Conservation (phyloP, 306 rosid species). For the Styphnolobium japonicum region DNA sequence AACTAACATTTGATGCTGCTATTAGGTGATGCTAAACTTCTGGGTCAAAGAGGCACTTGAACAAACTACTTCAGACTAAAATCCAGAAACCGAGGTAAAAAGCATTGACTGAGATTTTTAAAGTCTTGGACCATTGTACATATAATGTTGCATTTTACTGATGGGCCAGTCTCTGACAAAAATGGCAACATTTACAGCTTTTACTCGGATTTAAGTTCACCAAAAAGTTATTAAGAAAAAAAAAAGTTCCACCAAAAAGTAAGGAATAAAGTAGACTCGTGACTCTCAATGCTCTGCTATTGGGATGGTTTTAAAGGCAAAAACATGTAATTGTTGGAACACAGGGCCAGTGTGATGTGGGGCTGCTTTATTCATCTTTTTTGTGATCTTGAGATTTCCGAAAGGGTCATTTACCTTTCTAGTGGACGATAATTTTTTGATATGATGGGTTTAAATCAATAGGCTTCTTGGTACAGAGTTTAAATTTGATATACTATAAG, state of each 20-base stretch:
- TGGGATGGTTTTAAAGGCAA: conserved; percentile 32
- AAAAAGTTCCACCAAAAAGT: conserved; percentile 42
- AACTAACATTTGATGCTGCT: too few species aligned
- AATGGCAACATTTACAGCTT: conserved; percentile 24
- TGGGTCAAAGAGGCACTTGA: conserved; percentile 21
- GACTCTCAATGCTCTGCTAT: conserved; percentile 34
- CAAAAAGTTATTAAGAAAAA: too few species aligned
- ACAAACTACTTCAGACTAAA: conserved; percentile 20
- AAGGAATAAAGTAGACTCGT: conserved; percentile 31
- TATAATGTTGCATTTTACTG: conserved; percentile 1
- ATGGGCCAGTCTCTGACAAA: neutral
- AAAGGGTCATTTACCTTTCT: conserved; percentile 25
- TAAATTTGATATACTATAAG: too few species aligned
- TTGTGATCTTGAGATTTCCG: conserved; percentile 4
- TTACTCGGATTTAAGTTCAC: conserved; percentile 1
- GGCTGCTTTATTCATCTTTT: conserved; percentile 11
- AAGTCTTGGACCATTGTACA: conserved; percentile 17
- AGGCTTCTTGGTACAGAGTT: conserved; percentile 36
- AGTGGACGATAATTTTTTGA: conserved; percentile 22
- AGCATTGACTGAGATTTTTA: neutral
- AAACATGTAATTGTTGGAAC: conserved; percentile 42
- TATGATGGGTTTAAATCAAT: conserved; percentile 38
- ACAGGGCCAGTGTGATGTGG: conserved; percentile 39
- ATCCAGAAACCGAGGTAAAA: conserved; percentile 29
- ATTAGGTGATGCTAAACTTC: conserved; percentile 23